These are phyloP conservation scores for Arxiozyma telluris DNA, from an alignment of 1,139 yeast genomes.

Conservation along the genomic window DNA sequence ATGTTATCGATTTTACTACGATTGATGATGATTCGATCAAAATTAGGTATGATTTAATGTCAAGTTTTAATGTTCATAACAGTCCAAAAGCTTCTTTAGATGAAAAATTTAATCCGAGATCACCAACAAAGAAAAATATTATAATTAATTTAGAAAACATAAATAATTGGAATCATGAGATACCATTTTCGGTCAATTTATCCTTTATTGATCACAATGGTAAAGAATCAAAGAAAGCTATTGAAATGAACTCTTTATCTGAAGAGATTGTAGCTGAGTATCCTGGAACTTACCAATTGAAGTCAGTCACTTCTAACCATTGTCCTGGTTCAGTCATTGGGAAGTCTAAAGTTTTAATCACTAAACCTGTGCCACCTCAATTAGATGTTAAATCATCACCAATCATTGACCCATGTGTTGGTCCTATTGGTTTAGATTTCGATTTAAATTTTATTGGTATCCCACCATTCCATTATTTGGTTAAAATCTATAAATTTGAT, in stretches of 20 bases:
- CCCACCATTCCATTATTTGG: slow-evolving; percentile 68
- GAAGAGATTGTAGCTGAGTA: slow-evolving; percentile 27
- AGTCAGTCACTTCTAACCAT: slow-evolving; percentile 44
- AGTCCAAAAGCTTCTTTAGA: slow-evolving; percentile 44
- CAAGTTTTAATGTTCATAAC: slow-evolving; percentile 54
- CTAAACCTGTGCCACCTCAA: slow-evolving; percentile 47
- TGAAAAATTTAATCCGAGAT: slow-evolving; percentile 32
- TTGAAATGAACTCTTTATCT: slow-evolving; percentile 17
- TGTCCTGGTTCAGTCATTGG: slow-evolving; percentile 58
- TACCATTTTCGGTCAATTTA: slow-evolving; percentile 33
- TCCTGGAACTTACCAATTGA: slow-evolving; percentile 58
- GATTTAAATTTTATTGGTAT: slow-evolving; percentile 59
- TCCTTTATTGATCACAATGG: slow-evolving; percentile 29
- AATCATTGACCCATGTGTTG: slow-evolving; percentile 80
- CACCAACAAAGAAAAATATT: slow-evolving; percentile 39
- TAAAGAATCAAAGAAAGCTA: slow-evolving; percentile 15
- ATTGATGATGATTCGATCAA: slow-evolving; percentile 24
- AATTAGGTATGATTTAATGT: slow-evolving; percentile 39
- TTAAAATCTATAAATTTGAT: slow-evolving; percentile 49
- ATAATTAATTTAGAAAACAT: slow-evolving; percentile 29
- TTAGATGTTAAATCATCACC: slow-evolving; percentile 48
- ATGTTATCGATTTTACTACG: slow-evolving; percentile 44
- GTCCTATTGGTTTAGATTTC: slow-evolving; percentile 79
- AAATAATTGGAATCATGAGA: slow-evolving; percentile 14
- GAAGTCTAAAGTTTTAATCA: slow-evolving; percentile 38